Percentiles rank a stretch among this genome's conserved stretches.
phyloP scores from a whole-genome alignment of 345 rosid genomes.

The Eutrema yunnanense region DNA sequence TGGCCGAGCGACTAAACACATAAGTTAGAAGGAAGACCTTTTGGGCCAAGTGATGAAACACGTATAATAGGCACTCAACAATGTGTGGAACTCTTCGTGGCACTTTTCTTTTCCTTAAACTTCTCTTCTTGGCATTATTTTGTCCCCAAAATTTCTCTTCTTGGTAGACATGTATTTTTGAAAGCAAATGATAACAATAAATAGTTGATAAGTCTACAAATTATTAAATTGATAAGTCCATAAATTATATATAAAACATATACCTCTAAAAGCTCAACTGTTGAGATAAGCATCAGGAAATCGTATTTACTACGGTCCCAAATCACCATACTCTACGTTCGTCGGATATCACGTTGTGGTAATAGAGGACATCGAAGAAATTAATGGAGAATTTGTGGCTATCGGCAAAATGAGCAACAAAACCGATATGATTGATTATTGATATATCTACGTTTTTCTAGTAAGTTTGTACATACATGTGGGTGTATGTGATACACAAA shows the following conservation, averaged over 20 bases:
- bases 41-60: neutral
- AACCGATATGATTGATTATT: too few relatives aligned
- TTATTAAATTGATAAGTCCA: neutral
- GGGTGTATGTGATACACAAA: too few relatives aligned
- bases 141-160: neutral
- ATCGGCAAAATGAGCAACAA: too few relatives aligned
- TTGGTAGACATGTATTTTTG: neutral
- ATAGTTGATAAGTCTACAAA: neutral
- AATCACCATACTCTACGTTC: too few relatives aligned
- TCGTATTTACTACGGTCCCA: too few relatives aligned
- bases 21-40: neutral
- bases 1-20: neutral
- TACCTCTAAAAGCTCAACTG: neutral
- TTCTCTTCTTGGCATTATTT: too few relatives aligned
- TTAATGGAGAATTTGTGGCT: too few relatives aligned
- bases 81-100: neutral
- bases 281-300: neutral
- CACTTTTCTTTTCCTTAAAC: neutral
- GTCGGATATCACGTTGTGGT: too few relatives aligned
- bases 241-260: neutral
- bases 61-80: neutral
- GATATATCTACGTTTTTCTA: too few relatives aligned
- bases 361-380: too few relatives aligned
- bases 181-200: neutral
- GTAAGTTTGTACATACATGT: too few relatives aligned